A percentile compares a stretch with the other conserved stretches of the same genome.
Conservation (phyloP, 2,329 filamentous ascomycete species). For the Fusarium euwallaceae region DNA sequence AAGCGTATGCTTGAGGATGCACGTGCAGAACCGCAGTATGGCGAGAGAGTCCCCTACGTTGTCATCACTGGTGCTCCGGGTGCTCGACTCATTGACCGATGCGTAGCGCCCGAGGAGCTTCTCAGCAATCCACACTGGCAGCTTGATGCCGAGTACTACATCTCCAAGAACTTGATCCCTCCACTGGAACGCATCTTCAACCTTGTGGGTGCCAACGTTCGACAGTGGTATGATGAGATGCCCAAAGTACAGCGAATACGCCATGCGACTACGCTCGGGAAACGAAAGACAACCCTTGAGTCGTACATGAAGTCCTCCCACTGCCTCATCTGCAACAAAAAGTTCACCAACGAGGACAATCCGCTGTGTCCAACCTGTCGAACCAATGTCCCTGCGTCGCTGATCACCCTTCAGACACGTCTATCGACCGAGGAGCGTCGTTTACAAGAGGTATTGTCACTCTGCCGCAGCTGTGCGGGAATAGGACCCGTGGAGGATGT, state of each 20-base stretch:
- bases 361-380: constrained; percentile 72
- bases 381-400: constrained; percentile 66
- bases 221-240: constrained; percentile 96
- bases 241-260: constrained; percentile 85
- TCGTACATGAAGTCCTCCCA: constrained; percentile 87
- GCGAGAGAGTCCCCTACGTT: constrained; percentile 94
- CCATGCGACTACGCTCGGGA: constrained; percentile 47
- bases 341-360: constrained; percentile 46
- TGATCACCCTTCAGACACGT: constrained; percentile 73
- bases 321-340: constrained; percentile 78
- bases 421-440: constrained; percentile 74
- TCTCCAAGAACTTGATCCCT: constrained; percentile 93
- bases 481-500: constrained; percentile 81
- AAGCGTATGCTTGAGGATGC: constrained; percentile 89
- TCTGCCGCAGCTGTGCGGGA: constrained; percentile 86
- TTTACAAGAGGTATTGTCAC: constrained; percentile 71
- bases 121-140: constrained; percentile 81
- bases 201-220: constrained; percentile 90
- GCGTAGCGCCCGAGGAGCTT: constrained; percentile 87
- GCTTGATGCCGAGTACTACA: constrained; percentile 96
- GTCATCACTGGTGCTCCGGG: constrained; percentile 91
- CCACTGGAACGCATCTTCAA: constrained; percentile 97
- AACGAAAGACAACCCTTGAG: constrained; percentile 82
- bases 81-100: constrained; percentile 87
- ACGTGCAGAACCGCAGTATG: constrained; percentile 90